Conservation (phyloP, 257 asterid genomes). For the Penstemon newberryi region DNA sequence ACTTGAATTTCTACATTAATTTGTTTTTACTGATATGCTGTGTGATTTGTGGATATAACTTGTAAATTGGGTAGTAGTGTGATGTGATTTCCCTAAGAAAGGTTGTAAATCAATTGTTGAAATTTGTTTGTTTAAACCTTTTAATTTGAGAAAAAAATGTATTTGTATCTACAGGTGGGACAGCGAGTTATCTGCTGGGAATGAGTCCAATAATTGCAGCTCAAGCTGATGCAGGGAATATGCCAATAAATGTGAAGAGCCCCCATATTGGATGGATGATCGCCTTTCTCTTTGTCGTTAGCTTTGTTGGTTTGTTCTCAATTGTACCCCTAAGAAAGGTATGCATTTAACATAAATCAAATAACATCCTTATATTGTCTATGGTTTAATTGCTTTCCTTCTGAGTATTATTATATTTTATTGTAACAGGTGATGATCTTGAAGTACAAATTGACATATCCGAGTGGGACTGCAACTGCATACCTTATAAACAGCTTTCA, state of each 20-base stretch:
- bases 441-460: slow-evolving; percentile 31
- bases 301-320: slow-evolving; percentile 63
- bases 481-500: slow-evolving; percentile 38
- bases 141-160: too few species aligned
- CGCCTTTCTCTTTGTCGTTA: slow-evolving; percentile 51
- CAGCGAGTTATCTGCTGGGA: slow-evolving; percentile 59
- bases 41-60: background rate
- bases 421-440: slow-evolving; percentile 32
- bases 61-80: background rate
- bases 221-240: slow-evolving; percentile 49
- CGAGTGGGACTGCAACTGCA: slow-evolving; percentile 43
- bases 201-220: slow-evolving; percentile 55
- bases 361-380: background rate
- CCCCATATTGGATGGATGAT: slow-evolving; percentile 62
- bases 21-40: too few species aligned
- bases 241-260: slow-evolving; percentile 36
- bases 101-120: too few species aligned
- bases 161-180: slow-evolving; percentile 53
- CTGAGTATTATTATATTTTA: background rate
- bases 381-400: background rate
- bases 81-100: too few species aligned
- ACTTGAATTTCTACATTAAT: too few species aligned
- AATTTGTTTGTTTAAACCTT: too few species aligned
- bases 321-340: slow-evolving; percentile 68
- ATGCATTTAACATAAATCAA: background rate